phyloP scores from a whole-genome alignment of 1,284 basidiomycete genomes.

The Cryptococcus hybrid region DNA sequence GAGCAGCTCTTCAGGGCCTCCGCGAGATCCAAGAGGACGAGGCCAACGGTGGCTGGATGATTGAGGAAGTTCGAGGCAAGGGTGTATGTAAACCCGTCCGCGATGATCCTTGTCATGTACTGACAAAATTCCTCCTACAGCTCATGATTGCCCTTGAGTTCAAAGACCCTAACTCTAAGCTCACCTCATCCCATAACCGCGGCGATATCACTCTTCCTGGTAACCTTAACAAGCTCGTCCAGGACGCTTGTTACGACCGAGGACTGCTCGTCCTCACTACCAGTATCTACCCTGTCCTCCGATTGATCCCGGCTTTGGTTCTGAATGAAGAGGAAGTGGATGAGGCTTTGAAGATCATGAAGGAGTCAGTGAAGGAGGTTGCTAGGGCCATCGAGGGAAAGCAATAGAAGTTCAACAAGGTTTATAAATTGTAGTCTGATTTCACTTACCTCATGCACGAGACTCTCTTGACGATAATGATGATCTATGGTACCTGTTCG shows the following conservation, averaged over 20 bases:
- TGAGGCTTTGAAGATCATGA: constrained; percentile 59
- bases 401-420: not conserved
- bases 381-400: constrained; percentile 5
- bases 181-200: constrained; percentile 33
- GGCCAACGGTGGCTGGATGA: constrained; percentile 53
- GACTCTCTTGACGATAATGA: no score
- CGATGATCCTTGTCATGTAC: not conserved
- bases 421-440: no score
- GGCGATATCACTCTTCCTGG: constrained; percentile 55
- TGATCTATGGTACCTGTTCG: no score
- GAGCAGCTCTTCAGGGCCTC: constrained; percentile 65
- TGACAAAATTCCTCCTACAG: constrained; percentile 2
- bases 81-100: constrained; percentile 49
- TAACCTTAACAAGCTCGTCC: constrained; percentile 64
- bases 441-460: no score
- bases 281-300: constrained; percentile 36
- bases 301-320: constrained; percentile 67
- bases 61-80: constrained; percentile 72
- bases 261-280: constrained; percentile 62
- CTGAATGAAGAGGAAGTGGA: constrained; percentile 60
- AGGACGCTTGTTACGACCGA: constrained; percentile 74
- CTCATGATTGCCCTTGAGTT: constrained; percentile 80
- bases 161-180: constrained; percentile 40
- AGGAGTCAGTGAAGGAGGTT: constrained; percentile 46
- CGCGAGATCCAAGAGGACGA: constrained; percentile 48